Conservation (phyloP, 2,329 filamentous ascomycete genomes). For the Microsporum audouinii region DNA sequence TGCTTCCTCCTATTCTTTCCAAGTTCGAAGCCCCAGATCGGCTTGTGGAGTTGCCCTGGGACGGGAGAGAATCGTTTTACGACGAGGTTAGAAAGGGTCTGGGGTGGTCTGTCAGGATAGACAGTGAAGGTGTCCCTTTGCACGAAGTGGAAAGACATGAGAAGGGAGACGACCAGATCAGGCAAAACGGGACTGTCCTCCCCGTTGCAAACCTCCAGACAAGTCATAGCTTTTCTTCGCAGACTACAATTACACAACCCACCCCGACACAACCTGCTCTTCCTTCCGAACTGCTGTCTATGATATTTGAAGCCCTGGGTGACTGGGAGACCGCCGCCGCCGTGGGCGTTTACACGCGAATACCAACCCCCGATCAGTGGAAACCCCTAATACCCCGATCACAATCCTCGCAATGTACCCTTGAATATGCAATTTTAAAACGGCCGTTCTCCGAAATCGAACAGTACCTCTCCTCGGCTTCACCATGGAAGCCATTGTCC, state of each 20-base stretch:
- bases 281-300: slow-evolving; percentile 79
- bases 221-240: not conserved
- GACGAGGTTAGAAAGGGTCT: slow-evolving; percentile 25
- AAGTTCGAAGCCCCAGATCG: slow-evolving; percentile 53
- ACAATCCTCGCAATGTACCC: slow-evolving; percentile 57
- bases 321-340: slow-evolving; percentile 87
- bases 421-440: slow-evolving; percentile 76
- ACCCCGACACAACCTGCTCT: slow-evolving; percentile 31
- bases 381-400: slow-evolving; percentile 50
- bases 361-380: slow-evolving; percentile 66
- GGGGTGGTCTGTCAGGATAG: slow-evolving; percentile 14
- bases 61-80: slow-evolving; percentile 31
- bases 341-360: slow-evolving; percentile 66
- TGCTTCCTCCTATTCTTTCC: slow-evolving; percentile 74
- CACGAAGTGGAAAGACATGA: not conserved
- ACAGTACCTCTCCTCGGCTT: slow-evolving; percentile 55
- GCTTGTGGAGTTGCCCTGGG: slow-evolving; percentile 40
- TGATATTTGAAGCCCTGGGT: slow-evolving; percentile 65
- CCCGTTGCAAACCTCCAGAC: not conserved
- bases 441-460: slow-evolving; percentile 60
- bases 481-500: slow-evolving; percentile 63
- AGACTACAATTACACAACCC: not conserved
- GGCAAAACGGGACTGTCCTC: not conserved
- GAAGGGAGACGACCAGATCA: not conserved
- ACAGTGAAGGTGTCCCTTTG: not conserved